Percentiles rank a stretch among this genome's conserved stretches.
phyloP scores from a whole-genome alignment of 2,329 filamentous ascomycete species.

The Apiospora kogelbergensis region DNA sequence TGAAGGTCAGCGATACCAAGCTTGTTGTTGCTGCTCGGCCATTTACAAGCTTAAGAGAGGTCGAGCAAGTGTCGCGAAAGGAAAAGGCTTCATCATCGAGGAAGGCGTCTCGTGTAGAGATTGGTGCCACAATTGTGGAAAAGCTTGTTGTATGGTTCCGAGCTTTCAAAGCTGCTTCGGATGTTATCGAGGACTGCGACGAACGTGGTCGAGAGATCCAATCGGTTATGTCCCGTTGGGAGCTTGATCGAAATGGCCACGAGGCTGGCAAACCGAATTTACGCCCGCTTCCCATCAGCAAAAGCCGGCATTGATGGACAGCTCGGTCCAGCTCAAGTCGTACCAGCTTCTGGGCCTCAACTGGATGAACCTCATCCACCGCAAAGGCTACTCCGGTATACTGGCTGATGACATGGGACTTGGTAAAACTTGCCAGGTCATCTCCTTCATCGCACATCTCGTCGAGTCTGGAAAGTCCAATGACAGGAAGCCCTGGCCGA shows the following conservation, averaged over 20 bases:
- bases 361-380: conserved; percentile 85
- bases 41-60: conserved; percentile 63
- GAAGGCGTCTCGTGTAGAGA: conserved; percentile 25
- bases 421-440: conserved; percentile 96
- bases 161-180: conserved; percentile 44
- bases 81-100: conserved; percentile 30
- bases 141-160: conserved; percentile 47
- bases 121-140: conserved; percentile 34
- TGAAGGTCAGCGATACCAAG: conserved; percentile 68
- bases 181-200: conserved; percentile 41
- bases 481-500: conserved; percentile 57
- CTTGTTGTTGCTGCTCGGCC: conserved; percentile 73
- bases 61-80: conserved; percentile 59
- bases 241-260: conserved; percentile 35
- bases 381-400: conserved; percentile 80
- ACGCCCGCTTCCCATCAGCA: conserved; percentile 42
- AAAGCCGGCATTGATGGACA: conserved; percentile 78
- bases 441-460: conserved; percentile 84
- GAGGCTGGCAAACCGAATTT: conserved; percentile 27
- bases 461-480: conserved; percentile 52
- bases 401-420: conserved; percentile 96
- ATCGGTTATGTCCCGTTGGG: conserved; percentile 27
- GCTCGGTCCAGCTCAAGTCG: conserved; percentile 78
- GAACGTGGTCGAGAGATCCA: conserved; percentile 40
- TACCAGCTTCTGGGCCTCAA: conserved; percentile 95